These are phyloP conservation scores for Sordaria brevicollis DNA, from an alignment of 495 filamentous ascomycete genomes.

Conservation along the genomic window DNA sequence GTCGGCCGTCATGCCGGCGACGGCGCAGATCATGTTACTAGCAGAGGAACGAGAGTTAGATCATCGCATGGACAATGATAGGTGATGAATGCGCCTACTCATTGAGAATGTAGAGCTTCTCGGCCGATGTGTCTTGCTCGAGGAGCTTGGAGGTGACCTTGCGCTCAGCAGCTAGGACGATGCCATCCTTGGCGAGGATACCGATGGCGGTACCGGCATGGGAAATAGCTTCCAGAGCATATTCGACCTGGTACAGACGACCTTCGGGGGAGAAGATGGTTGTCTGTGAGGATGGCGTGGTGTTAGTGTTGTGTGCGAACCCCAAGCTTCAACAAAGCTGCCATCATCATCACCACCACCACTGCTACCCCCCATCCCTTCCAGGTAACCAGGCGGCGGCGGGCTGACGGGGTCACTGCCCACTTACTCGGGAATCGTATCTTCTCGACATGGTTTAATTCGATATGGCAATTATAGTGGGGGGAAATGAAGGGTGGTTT, in stretches of 20 bases:
- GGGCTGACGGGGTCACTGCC: not conserved
- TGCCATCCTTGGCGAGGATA: constrained; percentile 94
- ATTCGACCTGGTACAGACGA: constrained; percentile 97
- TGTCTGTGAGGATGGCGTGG: constrained; percentile 48
- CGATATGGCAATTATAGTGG: constrained; percentile 1
- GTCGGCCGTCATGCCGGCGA: constrained; percentile 98
- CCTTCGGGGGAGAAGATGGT: constrained; percentile 99
- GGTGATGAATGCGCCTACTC: constrained; percentile 50
- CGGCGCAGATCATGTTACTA: constrained; percentile 99
- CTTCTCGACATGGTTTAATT: constrained; percentile 71
- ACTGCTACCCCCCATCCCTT: not conserved
- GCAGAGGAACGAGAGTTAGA: not conserved
- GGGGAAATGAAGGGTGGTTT: not conserved
- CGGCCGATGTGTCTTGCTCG: constrained; percentile 97
- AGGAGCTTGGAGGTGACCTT: constrained; percentile 99
- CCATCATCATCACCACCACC: not conserved
- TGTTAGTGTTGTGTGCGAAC: constrained; percentile 29
- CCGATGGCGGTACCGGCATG: constrained; percentile 95
- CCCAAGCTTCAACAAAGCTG: constrained; percentile 1
- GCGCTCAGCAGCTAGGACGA: constrained; percentile 96
- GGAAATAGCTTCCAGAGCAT: constrained; percentile 96
- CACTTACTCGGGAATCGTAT: constrained; percentile 91
- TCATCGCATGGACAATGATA: not conserved
- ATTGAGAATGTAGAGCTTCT: constrained; percentile 99
- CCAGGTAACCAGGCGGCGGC: not conserved